Percentiles rank a stretch among this genome's conserved stretches.
Conservation (phyloP, 345 rosid species). For the Cardamine resedifolia region DNA sequence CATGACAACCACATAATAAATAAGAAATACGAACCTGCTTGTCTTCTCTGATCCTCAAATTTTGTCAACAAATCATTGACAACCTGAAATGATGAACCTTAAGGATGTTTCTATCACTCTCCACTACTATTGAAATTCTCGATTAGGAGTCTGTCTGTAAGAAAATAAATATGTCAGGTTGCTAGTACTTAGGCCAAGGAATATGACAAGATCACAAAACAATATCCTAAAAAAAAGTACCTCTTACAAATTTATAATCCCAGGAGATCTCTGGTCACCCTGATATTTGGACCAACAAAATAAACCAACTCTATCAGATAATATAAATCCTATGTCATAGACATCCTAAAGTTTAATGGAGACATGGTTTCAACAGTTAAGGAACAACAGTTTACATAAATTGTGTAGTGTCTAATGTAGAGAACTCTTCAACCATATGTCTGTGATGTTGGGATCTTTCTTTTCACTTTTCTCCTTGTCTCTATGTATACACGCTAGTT, state of each 20-base stretch:
- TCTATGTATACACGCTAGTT: conserved; percentile 38
- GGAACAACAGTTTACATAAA: not conserved
- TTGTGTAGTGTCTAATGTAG: not conserved
- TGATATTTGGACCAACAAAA: conserved; percentile 44
- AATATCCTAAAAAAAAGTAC: conserved; percentile 46
- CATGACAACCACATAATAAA: not conserved
- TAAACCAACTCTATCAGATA: conserved; percentile 9
- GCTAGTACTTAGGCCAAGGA: conserved; percentile 24
- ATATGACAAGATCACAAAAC: not conserved
- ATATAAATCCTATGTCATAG: not conserved
- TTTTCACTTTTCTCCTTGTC: conserved; percentile 39
- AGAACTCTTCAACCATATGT: too few relatives aligned
- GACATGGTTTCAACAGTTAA: not conserved
- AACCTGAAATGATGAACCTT: conserved; percentile 60
- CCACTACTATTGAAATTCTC: conserved; percentile 57
- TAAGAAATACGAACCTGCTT: conserved; percentile 72
- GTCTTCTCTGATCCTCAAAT: conserved; percentile 97
- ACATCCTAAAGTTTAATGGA: not conserved
- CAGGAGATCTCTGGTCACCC: conserved; percentile 99
- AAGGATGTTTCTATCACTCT: conserved; percentile 25
- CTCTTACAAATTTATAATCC: conserved; percentile 97
- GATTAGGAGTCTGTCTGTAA: conserved; percentile 84
- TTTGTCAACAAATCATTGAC: conserved; percentile 90
- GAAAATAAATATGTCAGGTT: conserved; percentile 35
- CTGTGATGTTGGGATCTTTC: conserved; percentile 37